A percentile compares a stretch with the other conserved stretches of the same genome.
These are phyloP conservation scores for Wallacemonas sp. DNA, from an alignment of 208 protist genomes.

Conservation along the genomic window DNA sequence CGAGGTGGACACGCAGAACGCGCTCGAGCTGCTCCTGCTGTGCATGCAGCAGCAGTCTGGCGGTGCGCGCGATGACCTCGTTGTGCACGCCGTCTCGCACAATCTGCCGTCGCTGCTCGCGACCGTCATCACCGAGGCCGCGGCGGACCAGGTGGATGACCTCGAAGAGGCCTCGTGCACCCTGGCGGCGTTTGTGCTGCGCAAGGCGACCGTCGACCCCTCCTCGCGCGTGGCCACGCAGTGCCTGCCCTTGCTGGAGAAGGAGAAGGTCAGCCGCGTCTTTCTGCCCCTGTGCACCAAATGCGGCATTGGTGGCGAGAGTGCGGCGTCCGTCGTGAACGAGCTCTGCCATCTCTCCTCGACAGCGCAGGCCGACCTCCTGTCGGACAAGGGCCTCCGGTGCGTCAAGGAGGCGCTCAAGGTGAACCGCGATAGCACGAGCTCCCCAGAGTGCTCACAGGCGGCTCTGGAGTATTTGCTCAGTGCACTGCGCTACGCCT, in stretches of 20 bases:
- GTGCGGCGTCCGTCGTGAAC: slow-evolving; percentile 48
- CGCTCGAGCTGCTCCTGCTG: slow-evolving; percentile 1
- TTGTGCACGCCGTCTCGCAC: slow-evolving; percentile 20
- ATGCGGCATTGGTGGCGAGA: slow-evolving; percentile 34
- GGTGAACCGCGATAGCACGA: slow-evolving; percentile 19
- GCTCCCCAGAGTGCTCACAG: slow-evolving; percentile 21
- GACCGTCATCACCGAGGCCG: slow-evolving; percentile 38
- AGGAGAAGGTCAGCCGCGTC: slow-evolving; percentile 35
- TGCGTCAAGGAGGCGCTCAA: slow-evolving; percentile 30
- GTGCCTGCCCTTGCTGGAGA: slow-evolving; percentile 38
- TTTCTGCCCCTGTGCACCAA: slow-evolving; percentile 58
- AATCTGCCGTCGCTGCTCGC: slow-evolving; percentile 50
- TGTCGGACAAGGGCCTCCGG: slow-evolving; percentile 32
- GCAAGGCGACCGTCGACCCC: slow-evolving; percentile 32
- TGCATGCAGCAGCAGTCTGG: slow-evolving; percentile 29
- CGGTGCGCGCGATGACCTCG: slow-evolving; percentile 16
- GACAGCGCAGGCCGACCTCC: slow-evolving; percentile 39
- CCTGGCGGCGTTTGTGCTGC: slow-evolving; percentile 45
- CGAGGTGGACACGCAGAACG: slow-evolving; percentile 9
- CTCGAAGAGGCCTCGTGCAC: slow-evolving; percentile 40
- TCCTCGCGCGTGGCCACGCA: slow-evolving; percentile 35
- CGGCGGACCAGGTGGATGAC: slow-evolving; percentile 38
- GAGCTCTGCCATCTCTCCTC: slow-evolving; percentile 45
- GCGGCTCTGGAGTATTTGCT: slow-evolving; percentile 46
- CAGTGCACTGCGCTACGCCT: slow-evolving; percentile 42